Conservation (phyloP, 495 filamentous ascomycete species). For the Clavariopsis aquatica region DNA sequence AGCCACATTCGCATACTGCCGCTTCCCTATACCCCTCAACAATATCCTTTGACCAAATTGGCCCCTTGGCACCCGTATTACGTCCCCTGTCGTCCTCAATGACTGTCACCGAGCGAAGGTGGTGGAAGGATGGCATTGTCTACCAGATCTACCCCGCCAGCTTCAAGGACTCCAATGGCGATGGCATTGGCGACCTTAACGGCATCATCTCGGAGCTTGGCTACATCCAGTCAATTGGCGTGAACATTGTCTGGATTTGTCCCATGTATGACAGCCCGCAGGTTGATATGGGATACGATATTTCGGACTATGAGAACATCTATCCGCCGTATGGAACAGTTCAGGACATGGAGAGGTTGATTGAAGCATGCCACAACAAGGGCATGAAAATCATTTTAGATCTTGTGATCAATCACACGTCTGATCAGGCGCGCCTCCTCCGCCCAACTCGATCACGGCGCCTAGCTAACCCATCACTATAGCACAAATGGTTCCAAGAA, state of each 20-base stretch:
- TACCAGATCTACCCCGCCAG: constrained; percentile 45
- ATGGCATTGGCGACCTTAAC: constrained; percentile 31
- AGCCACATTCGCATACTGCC: constrained; percentile 9
- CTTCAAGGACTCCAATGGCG: constrained; percentile 41
- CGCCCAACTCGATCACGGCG: neutral
- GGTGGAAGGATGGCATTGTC: constrained; percentile 41
- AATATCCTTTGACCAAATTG: no score
- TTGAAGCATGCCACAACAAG: constrained; percentile 30
- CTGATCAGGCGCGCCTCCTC: constrained; percentile 13
- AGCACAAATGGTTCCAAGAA: constrained; percentile 41
- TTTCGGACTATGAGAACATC: constrained; percentile 40
- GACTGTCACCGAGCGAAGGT: constrained; percentile 26
- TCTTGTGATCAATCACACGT: constrained; percentile 43
- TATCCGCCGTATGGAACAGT: constrained; percentile 40
- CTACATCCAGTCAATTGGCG: constrained; percentile 40
- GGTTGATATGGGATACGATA: constrained; percentile 45
- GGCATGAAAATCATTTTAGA: constrained; percentile 40
- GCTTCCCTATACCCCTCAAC: no score
- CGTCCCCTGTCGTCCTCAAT: neutral
- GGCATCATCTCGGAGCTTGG: constrained; percentile 38
- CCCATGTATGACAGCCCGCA: constrained; percentile 40
- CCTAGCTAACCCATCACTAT: neutral
- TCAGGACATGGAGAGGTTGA: constrained; percentile 40
- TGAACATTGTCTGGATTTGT: constrained; percentile 42
- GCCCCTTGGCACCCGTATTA: no score